A percentile compares a stretch with the other conserved stretches of the same genome.
Evolutionary conservation across 2,329 filamentous ascomycete genomes (phyloP).

Genomic region (Chrysoporthe austroafricana): DNA sequence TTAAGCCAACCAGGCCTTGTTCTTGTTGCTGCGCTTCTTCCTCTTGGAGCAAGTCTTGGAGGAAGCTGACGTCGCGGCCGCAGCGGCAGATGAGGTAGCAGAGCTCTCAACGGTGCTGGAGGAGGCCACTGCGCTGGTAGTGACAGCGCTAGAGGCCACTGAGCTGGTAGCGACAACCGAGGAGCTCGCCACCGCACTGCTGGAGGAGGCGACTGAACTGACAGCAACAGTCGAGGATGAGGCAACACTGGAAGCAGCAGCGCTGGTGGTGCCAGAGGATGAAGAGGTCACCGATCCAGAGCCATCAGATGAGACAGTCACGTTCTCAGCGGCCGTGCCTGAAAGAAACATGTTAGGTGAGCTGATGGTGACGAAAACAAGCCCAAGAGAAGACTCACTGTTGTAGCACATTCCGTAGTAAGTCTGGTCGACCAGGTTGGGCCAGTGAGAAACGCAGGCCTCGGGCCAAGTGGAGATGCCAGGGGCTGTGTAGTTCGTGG

Average conservation of each 20-base stretch:
- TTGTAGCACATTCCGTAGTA: constrained; percentile 17
- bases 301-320: constrained; percentile 19
- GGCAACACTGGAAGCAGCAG: constrained; percentile 2
- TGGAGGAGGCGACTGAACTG: not conserved
- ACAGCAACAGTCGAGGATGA: too few species aligned
- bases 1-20: not conserved
- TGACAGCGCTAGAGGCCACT: not conserved
- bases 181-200: not conserved
- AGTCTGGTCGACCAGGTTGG: constrained; percentile 40
- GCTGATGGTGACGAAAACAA: not conserved
- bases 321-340: constrained; percentile 20
- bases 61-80: constrained; percentile 4
- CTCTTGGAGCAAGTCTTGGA: constrained; percentile 19
- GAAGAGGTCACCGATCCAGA: constrained; percentile 3
- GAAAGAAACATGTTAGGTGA: not conserved
- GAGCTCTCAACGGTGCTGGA: constrained; percentile 15
- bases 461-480: constrained; percentile 41
- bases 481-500: constrained; percentile 40
- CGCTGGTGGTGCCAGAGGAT: not conserved
- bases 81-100: constrained; percentile 12
- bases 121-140: not conserved
- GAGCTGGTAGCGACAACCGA: not conserved
- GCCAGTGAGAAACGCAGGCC: constrained; percentile 42
- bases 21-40: constrained; percentile 15
- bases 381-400: constrained; percentile 3